Conservation (phyloP, 2,329 filamentous ascomycete species). For the Colletotrichum zoysiae region DNA sequence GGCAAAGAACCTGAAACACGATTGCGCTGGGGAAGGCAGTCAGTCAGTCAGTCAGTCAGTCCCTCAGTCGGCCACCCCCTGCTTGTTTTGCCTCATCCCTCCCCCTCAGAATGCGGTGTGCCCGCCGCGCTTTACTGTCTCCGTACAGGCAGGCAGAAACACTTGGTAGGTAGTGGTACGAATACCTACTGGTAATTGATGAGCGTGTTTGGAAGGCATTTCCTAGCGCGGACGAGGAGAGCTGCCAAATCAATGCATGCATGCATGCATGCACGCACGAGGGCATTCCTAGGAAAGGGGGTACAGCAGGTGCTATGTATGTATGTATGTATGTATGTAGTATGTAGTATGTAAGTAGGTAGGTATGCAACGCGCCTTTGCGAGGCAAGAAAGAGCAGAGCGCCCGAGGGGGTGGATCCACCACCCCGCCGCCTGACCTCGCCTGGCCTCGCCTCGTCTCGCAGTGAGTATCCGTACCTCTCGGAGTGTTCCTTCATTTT, state of each 20-base stretch:
- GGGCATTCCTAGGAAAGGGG: conserved; percentile 1
- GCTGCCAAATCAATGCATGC: neutral
- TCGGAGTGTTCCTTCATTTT: conserved; percentile 12
- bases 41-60: no score
- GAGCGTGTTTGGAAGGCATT: neutral
- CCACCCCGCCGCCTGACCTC: conserved; percentile 6
- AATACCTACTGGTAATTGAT: neutral
- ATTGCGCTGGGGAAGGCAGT: conserved; percentile 29
- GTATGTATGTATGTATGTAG: no score
- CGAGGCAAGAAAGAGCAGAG: conserved; percentile 25
- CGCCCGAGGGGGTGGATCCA: conserved; percentile 29
- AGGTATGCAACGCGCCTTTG: neutral
- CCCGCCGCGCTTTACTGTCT: neutral
- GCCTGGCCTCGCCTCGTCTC: neutral
- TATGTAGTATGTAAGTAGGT: no score
- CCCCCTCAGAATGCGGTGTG: conserved; percentile 22
- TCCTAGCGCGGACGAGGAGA: neutral
- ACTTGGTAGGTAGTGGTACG: neutral
- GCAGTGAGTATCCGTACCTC: no score
- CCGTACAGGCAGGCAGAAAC: no score
- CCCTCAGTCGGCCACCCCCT: conserved; percentile 2
- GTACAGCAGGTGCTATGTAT: no score
- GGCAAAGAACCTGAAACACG: conserved; percentile 35
- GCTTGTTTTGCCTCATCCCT: conserved; percentile 10
- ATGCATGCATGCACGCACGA: neutral